Evolutionary conservation across 371 early-diverging fungal species (phyloP), one percentile per base, ranked within the genome.

Genomic region (Mucor circinelloides): DNA sequence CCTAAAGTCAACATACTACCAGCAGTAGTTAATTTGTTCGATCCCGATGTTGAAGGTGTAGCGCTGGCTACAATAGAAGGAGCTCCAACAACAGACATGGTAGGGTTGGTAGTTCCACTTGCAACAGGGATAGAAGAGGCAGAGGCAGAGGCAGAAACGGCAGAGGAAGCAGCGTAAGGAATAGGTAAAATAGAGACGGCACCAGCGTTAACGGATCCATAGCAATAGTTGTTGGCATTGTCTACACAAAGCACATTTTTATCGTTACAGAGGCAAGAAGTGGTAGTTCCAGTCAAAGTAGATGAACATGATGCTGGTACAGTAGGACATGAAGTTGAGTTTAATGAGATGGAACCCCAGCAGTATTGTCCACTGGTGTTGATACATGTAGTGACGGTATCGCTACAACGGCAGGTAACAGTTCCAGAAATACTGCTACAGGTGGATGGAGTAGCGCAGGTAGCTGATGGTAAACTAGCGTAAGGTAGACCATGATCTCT

Each of bases 241-340:
- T 78, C 79, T 23, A 80, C 80, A 63, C 83, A 80, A n/a, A 83
- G 77, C 13, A 83, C 67, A 30, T 69, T 70, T 32, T 59, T 58
- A 2, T 36, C 28, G 44, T 73, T 75, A 66, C 79, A 78, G 23
- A 83, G 76, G 34, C 83, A 80, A n/a, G 66, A 69, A 15, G 72
- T 44, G 5, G 66, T 72, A 9, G 58, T 62, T 19, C 69, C 73
- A 17, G 70, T 70, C 32, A 76, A 73, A 8, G 70, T 36, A 0
- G 66, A 64, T 31, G 40, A 54, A 65, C 82, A 81, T 2, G 72
- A 63, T 3, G 63, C 54, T 50, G 82, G 79, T n/a, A 74, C 54
- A 17, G 70, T 44, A 59, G 81, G 81, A 38, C 81, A 80, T 7
- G 65, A 60, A 31, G 68, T 71, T 6, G 68, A 60, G 59, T 59